Conservation (phyloP, 1,139 yeast species). For the Blastobotrys serpentis region DNA sequence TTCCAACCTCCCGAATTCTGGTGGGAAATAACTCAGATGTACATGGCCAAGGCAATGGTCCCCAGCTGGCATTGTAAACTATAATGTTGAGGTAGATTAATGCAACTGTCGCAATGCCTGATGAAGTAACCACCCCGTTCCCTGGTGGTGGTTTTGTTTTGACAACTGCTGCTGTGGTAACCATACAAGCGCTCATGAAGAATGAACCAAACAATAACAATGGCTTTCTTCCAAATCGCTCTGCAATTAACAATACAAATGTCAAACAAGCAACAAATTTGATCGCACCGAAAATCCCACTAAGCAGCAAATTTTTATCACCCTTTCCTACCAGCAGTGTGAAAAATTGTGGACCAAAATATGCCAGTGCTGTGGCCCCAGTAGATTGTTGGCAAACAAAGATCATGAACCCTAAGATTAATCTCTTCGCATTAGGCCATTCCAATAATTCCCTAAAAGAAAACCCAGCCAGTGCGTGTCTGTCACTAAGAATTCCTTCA, state of each 20-base stretch:
- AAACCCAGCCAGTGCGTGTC: constrained; percentile 9
- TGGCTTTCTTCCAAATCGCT: constrained; percentile 14
- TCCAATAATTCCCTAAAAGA: constrained; percentile 10
- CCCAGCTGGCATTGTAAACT: constrained; percentile 13
- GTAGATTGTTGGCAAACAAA: constrained; percentile 67
- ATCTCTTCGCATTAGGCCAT: constrained; percentile 14
- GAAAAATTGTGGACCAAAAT: constrained; percentile 69
- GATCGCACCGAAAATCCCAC: constrained; percentile 28
- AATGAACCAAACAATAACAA: constrained; percentile 11
- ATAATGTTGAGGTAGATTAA: constrained; percentile 12
- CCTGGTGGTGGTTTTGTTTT: constrained; percentile 14
- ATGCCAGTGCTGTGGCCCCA: constrained; percentile 66
- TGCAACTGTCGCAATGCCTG: constrained; percentile 14
- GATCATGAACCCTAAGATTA: constrained; percentile 18
- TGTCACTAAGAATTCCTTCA: constrained; percentile 11
- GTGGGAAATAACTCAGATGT: constrained; percentile 7
- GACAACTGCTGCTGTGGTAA: constrained; percentile 11
- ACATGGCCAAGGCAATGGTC: constrained; percentile 16
- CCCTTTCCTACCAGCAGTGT: constrained; percentile 47
- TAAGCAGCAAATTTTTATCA: constrained; percentile 36
- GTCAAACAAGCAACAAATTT: constrained; percentile 20
- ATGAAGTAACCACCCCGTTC: not conserved
- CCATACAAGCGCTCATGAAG: constrained; percentile 16
- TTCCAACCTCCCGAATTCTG: constrained; percentile 10
- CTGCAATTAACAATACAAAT: constrained; percentile 12